phyloP scores from a whole-genome alignment of 139 green algal species.

The Spirogloea muscicola region DNA sequence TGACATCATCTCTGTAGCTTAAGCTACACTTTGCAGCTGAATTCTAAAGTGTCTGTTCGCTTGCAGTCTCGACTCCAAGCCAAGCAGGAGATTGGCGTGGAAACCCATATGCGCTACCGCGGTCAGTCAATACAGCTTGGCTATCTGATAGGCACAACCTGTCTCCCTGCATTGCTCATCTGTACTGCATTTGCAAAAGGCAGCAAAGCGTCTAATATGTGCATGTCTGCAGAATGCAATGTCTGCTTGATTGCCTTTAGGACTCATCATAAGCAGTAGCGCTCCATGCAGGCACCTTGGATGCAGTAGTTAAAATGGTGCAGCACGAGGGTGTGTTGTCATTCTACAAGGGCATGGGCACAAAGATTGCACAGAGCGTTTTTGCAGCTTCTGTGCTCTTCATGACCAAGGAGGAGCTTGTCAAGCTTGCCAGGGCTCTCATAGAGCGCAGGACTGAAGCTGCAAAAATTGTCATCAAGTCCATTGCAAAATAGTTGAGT shows the following conservation, averaged over 20 bases:
- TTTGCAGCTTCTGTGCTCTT: conserved; percentile 35
- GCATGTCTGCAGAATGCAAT: not conserved
- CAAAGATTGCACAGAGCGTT: conserved; percentile 46
- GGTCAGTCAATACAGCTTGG: not conserved
- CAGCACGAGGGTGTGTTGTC: conserved; percentile 19
- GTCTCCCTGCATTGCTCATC: not conserved
- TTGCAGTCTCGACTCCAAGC: conserved; percentile 30
- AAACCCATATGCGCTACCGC: not conserved
- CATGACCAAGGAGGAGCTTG: conserved; percentile 45
- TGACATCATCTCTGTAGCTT: no score
- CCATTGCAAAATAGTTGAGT: no score
- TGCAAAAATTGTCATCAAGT: no score
- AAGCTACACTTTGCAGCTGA: not conserved
- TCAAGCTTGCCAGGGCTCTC: conserved; percentile 48
- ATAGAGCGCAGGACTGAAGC: conserved; percentile 4
- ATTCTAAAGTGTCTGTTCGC: not conserved
- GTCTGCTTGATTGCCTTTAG: not conserved
- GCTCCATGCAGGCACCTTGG: conserved; percentile 16
- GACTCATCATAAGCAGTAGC: not conserved
- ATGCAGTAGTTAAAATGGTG: conserved; percentile 43
- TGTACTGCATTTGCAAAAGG: not conserved
- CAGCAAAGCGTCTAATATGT: not conserved
- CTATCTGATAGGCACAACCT: not conserved
- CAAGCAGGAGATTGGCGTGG: conserved; percentile 34
- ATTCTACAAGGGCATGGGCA: conserved; percentile 47